Percentiles rank a stretch among this genome's conserved stretches.
These are phyloP conservation scores for Curvularia eragrostidis DNA, from an alignment of 2,329 filamentous ascomycete species.

Conservation along the genomic window DNA sequence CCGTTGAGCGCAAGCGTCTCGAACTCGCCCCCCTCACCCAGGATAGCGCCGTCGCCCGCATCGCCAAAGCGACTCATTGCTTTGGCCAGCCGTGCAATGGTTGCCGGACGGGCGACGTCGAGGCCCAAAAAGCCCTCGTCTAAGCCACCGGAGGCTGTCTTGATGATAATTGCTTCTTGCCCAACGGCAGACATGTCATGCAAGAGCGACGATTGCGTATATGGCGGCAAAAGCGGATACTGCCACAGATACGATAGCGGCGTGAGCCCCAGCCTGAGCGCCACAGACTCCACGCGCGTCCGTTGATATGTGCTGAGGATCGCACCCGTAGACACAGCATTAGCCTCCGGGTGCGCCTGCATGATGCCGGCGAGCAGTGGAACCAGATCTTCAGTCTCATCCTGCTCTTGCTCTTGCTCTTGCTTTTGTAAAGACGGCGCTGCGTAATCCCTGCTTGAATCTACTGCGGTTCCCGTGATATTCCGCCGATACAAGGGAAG, in stretches of 20 bases:
- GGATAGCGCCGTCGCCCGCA: constrained; percentile 69
- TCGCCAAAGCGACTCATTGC: constrained; percentile 72
- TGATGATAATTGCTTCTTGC: constrained; percentile 90
- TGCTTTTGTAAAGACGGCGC: constrained; percentile 14
- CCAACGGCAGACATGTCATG: constrained; percentile 80
- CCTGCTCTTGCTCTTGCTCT: constrained; percentile 49
- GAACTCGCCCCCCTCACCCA: constrained; percentile 96
- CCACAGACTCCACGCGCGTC: constrained; percentile 92
- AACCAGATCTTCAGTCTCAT: constrained; percentile 90
- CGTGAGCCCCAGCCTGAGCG: constrained; percentile 78
- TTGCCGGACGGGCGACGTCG: constrained; percentile 68
- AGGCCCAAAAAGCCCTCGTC: constrained; percentile 82
- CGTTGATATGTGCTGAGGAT: constrained; percentile 96
- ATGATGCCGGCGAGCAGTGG: constrained; percentile 74
- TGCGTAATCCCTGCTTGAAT: constrained; percentile 74
- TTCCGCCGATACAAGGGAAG: constrained; percentile 83
- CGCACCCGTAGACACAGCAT: constrained; percentile 87
- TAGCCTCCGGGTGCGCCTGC: constrained; percentile 74
- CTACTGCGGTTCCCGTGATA: constrained; percentile 74
- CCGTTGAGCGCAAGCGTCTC: constrained; percentile 90
- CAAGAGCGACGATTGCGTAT: constrained; percentile 63
- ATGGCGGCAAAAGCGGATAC: constrained; percentile 74
- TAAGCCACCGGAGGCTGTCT: constrained; percentile 89
- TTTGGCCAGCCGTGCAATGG: constrained; percentile 57
- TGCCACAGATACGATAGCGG: constrained; percentile 93